A percentile compares a stretch with the other conserved stretches of the same genome.
Conservation (phyloP, 2,329 filamentous ascomycete species). For the Pseudogymnoascus pannorum region DNA sequence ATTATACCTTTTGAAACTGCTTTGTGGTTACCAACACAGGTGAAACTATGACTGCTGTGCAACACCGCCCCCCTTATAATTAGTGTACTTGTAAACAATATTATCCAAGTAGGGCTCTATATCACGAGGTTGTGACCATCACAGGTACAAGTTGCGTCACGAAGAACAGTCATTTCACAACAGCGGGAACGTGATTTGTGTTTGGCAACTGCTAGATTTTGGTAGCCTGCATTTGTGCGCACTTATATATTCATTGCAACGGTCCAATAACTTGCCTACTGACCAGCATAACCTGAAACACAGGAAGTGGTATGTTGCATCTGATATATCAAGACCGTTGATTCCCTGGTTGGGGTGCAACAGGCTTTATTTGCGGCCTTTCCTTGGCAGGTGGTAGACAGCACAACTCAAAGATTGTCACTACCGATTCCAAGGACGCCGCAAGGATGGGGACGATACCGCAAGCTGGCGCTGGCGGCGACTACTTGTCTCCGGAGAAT, state of each 20-base stretch:
- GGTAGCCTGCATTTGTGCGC: neutral
- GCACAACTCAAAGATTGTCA: neutral
- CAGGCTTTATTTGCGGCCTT: neutral
- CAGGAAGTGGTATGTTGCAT: neutral
- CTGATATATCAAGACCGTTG: neutral
- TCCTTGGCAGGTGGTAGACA: neutral
- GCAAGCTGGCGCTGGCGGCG: neutral
- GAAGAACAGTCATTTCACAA: neutral
- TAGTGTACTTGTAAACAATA: neutral
- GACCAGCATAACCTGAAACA: neutral
- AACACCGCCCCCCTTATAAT: neutral
- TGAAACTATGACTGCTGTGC: neutral
- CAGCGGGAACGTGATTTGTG: conserved; percentile 1
- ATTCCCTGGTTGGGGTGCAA: too few relatives aligned
- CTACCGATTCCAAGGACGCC: neutral
- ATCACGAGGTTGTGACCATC: neutral
- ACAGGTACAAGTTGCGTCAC: neutral
- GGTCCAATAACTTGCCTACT: neutral
- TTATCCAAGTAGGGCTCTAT: too few relatives aligned
- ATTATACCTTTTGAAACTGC: neutral
- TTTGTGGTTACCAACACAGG: neutral
- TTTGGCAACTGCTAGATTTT: neutral
- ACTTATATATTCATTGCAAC: neutral
- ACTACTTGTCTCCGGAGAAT: neutral
- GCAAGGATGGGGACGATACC: neutral